Conservation (phyloP, 2,329 filamentous ascomycete species). For the Cordyceps farinosa region DNA sequence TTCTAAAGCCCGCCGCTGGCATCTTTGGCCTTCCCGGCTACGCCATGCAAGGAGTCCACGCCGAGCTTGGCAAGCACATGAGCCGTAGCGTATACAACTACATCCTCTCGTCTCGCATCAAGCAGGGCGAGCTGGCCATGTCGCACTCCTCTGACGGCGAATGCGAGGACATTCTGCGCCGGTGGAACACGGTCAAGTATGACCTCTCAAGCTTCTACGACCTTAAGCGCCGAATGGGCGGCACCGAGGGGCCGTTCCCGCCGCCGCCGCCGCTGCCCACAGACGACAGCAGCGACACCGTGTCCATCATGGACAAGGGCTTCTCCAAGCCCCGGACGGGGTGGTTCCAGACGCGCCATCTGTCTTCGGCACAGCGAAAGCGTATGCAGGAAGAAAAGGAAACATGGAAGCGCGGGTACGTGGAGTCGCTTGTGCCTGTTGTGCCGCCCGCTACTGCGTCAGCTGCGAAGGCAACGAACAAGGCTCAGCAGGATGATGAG, state of each 20-base stretch:
- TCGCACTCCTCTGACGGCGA: conserved; percentile 53
- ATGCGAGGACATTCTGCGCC: conserved; percentile 57
- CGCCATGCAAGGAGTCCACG: conserved; percentile 76
- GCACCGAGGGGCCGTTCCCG: conserved; percentile 18
- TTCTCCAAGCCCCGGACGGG: conserved; percentile 38
- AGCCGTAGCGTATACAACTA: conserved; percentile 72
- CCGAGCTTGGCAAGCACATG: conserved; percentile 69
- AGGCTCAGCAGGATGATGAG: conserved; percentile 44
- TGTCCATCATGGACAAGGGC: conserved; percentile 20
- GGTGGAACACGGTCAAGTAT: conserved; percentile 60
- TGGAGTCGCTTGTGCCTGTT: conserved; percentile 22
- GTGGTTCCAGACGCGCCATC: conserved; percentile 46
- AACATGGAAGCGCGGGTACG: conserved; percentile 36
- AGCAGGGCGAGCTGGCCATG: conserved; percentile 70
- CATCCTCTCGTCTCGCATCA: conserved; percentile 71
- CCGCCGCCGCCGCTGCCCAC: conserved; percentile 6
- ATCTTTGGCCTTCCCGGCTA: conserved; percentile 74
- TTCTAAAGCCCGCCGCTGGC: conserved; percentile 77
- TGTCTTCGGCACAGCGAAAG: conserved; percentile 50
- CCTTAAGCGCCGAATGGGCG: conserved; percentile 41
- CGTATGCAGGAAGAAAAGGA: conserved; percentile 47
- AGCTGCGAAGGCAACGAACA: background rate
- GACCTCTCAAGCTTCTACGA: conserved; percentile 59
- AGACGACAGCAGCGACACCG: conserved; percentile 10
- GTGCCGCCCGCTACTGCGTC: background rate